Conservation (phyloP, 139 green algal species). For the Tetradesmus obliquus region DNA sequence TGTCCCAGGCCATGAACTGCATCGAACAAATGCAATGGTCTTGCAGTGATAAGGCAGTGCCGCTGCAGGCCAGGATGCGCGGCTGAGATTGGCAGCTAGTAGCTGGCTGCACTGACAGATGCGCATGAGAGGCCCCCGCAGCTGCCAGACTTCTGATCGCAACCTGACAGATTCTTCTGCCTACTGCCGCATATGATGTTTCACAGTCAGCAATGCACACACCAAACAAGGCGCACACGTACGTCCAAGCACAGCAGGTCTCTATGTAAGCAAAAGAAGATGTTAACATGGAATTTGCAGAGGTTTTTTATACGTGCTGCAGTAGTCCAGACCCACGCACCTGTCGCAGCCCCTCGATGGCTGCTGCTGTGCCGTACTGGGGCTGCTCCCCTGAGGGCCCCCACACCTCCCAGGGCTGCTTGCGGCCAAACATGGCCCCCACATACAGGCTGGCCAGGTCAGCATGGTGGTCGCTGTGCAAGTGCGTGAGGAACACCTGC, state of each 20-base stretch:
- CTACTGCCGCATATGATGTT: too few relatives aligned
- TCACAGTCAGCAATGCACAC: too few relatives aligned
- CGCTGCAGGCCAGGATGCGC: not conserved
- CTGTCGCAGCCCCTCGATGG: conserved; percentile 56
- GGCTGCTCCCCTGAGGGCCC: conserved; percentile 44
- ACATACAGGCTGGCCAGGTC: conserved; percentile 62
- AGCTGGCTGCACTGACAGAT: not conserved
- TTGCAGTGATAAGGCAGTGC: not conserved
- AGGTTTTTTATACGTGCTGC: too few relatives aligned
- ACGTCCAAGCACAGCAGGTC: too few relatives aligned
- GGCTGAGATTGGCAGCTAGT: not conserved
- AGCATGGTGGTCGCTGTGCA: conserved; percentile 61
- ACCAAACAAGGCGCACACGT: too few relatives aligned
- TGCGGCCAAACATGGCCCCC: conserved; percentile 61
- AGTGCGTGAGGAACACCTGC: conserved; percentile 57
- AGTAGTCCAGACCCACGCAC: not conserved
- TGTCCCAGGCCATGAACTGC: conserved; percentile 67
- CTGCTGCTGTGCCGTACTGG: conserved; percentile 40
- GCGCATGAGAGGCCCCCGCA: not conserved
- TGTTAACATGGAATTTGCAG: too few relatives aligned
- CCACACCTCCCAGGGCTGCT: conserved; percentile 54
- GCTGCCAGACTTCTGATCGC: not conserved
- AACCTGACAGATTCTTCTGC: not conserved
- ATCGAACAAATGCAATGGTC: not conserved
- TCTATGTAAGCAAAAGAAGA: too few relatives aligned